Conservation (phyloP, 2,329 filamentous ascomycete species). For the Ascochyta viciae-villosae region DNA sequence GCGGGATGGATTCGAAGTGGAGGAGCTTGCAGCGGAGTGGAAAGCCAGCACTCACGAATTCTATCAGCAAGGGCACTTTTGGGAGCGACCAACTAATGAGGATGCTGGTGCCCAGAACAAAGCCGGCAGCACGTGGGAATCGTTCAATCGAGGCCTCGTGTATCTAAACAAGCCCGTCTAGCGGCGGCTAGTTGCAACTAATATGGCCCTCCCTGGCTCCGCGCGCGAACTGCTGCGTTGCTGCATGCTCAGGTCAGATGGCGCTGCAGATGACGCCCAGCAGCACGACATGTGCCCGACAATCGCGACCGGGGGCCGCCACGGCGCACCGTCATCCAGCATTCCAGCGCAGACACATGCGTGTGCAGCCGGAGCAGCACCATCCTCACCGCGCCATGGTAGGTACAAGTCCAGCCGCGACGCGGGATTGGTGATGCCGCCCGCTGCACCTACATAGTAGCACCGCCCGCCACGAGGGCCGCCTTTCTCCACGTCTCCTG, state of each 20-base stretch:
- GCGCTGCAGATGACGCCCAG: conserved; percentile 21
- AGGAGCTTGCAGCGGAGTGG: conserved; percentile 27
- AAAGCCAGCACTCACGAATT: conserved; percentile 26
- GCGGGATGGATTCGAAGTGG: conserved; percentile 32
- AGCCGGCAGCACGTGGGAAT: conserved; percentile 48
- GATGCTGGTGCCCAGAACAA: conserved; percentile 33
- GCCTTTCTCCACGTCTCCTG: conserved; percentile 21
- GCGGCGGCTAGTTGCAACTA: conserved; percentile 48
- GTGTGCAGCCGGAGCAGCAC: conserved; percentile 15
- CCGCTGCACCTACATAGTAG: conserved; percentile 21
- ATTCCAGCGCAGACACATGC: conserved; percentile 19
- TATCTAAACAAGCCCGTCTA: conserved; percentile 44
- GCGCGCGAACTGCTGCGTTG: conserved; percentile 29
- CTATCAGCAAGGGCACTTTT: conserved; percentile 17
- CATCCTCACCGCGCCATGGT: conserved; percentile 15
- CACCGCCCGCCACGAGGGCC: conserved; percentile 37
- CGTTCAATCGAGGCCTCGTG: conserved; percentile 50
- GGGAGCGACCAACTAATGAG: conserved; percentile 40
- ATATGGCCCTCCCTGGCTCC: conserved; percentile 36
- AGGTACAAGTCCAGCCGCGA: conserved; percentile 1
- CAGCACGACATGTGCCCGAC: conserved; percentile 18
- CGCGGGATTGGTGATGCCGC: conserved; percentile 23
- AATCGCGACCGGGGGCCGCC: background rate
- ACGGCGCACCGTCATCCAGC: conserved; percentile 12
- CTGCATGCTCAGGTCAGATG: conserved; percentile 26